Base-by-base conservation (phyloP, 345 rosid genomes). In the Acer saccharum region DNA sequence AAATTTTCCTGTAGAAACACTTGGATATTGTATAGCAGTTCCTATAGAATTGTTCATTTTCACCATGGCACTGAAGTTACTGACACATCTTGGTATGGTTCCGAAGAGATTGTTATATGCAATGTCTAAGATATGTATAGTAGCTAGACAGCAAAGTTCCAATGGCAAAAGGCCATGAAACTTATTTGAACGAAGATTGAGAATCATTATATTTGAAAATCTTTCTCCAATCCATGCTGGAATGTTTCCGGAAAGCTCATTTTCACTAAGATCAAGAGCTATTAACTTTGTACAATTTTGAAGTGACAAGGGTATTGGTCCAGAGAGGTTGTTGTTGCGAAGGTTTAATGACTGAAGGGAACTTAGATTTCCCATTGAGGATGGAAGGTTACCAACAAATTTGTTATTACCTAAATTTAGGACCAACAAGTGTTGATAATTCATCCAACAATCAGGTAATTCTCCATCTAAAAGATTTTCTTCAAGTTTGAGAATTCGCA, bases 401-500 rank as follows among this genome's bases (percentile, higher is more conserved):
- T 55, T 17, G 18, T 55, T 55, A 20, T 55, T 55, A 55, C 61
- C 61, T 55, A 55, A 55, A 55, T 55, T 16, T 20, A 55, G 7
- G 61, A 55, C 62, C 8, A 6, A 6, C 18, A 57, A n/a, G 10
- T 57, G 1, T 57, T 17, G 8, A n/a, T 20, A 17, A 21, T 57
- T 74, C 72, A 10, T 79, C 79, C 77, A 29, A 29, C 32, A 29
- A 29, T 29, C 32, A 29, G 32, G 32, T 29, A 81, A 55, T 13
- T 74, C 67, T 65, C 83, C 80, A 2, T 70, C 71, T 11, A 79
- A 74, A 44, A 1, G 6, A 54, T 85, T 77, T 6, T 75, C 35
- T 12, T 65, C 76, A 17, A 85, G 71, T n/a, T 71, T 76, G 35
- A 82, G 83, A 52, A 27, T 44, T 17, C 57, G 20, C 23, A 71